Conservation (phyloP, 768 basidiomycete genomes). For the Lentinus brumalis region DNA sequence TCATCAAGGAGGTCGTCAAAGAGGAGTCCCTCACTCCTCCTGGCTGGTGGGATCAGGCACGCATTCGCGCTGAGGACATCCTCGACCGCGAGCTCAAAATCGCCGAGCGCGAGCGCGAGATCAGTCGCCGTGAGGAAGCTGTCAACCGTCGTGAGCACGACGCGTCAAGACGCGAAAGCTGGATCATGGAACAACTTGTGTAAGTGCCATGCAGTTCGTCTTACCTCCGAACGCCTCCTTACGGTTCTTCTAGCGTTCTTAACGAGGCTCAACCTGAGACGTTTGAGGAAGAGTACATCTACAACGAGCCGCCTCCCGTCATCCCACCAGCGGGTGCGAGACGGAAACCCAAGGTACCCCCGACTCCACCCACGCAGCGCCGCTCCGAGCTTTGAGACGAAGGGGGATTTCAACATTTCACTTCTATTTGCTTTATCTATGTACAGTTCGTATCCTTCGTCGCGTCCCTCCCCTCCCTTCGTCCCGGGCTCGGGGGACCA, state of each 20-base stretch:
- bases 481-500: slow-evolving; percentile 92
- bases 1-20: slow-evolving; percentile 87
- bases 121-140: slow-evolving; percentile 81
- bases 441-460: slow-evolving; percentile 69
- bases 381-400: slow-evolving; percentile 95
- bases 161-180: slow-evolving; percentile 80
- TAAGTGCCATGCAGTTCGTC: slow-evolving; percentile 39
- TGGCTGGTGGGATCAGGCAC: slow-evolving; percentile 73
- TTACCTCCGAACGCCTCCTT: not conserved
- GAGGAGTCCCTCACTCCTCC: slow-evolving; percentile 79
- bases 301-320: slow-evolving; percentile 34
- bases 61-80: slow-evolving; percentile 74
- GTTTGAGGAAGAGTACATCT: slow-evolving; percentile 80
- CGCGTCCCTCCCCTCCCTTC: slow-evolving; percentile 67
- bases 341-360: slow-evolving; percentile 90
- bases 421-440: slow-evolving; percentile 38
- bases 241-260: slow-evolving; percentile 41
- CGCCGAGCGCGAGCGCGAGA: slow-evolving; percentile 83
- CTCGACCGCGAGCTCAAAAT: slow-evolving; percentile 86
- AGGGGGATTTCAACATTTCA: slow-evolving; percentile 63
- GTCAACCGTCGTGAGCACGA: slow-evolving; percentile 88
- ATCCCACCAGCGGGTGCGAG: slow-evolving; percentile 59
- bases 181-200: slow-evolving; percentile 95
- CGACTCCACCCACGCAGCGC: slow-evolving; percentile 65
- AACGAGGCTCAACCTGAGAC: slow-evolving; percentile 65